Evolutionary conservation across 768 basidiomycete genomes (phyloP), one percentile per base, ranked within the genome.

Genomic region (Lactarius indigo): DNA sequence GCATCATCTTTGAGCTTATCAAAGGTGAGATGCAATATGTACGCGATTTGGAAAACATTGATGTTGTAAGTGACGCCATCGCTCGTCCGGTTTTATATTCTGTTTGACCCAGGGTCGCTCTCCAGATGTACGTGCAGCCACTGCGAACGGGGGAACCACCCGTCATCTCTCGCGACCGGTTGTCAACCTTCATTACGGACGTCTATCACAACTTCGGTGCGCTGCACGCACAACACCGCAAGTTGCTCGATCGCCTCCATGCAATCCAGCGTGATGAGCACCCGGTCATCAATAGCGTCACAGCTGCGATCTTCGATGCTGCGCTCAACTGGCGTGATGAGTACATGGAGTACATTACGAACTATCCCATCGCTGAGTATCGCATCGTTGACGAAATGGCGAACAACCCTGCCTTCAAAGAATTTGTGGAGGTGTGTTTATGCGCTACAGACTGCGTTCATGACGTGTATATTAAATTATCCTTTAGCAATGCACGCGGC

Each of bases 11-110:
- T 73, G 94, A 97, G 79, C 76, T 96, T 68, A 96, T 97, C 76
- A 92, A 96, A 76, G 91, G 92, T 69, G 94, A 97, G 76, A 96
- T 96, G 93, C 86, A 87, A 31, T 97, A 96, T 73, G 94, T 96
- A 31, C 91, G 88, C 71, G 94, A 97, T 80, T 77, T 97, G 65
- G 91, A 94, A 76, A 90, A 88, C 63, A 89, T 97, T 55, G 88
- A 90, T 67, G 80, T 80, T 68, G 94, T 94, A 72, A 13, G 86
- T 69, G 23, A 30, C 30, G 13, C 13, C 12, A 35, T 26, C n/a
- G 47, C 63, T 33, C 39, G 18, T 50, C 6, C 2, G 50, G 50
- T 31, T 13, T 13, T n/a, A 26, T 54, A 26, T 31, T 12, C 9
- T 17, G 10, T 52, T n/a, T 55, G 54, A 57, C 20, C 33, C 18